These are phyloP conservation scores for Deinandra increscens DNA, from an alignment of 129 eudicot species.

Conservation along the genomic window DNA sequence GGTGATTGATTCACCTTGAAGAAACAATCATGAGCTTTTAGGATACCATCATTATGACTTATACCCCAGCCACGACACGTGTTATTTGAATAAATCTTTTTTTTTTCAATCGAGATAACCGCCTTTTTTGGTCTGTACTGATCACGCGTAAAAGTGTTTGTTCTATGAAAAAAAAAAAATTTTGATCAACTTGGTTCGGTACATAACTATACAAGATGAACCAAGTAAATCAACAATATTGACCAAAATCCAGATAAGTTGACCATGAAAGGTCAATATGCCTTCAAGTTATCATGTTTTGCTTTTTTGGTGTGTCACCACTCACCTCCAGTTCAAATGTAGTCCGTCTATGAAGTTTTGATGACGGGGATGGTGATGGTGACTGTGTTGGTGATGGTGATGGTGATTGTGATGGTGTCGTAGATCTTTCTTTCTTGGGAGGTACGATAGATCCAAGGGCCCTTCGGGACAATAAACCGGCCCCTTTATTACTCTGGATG, in stretches of 20 bases:
- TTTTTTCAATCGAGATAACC: background rate
- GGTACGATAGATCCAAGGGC: constrained; percentile 43
- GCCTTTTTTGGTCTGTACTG: background rate
- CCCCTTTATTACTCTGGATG: constrained; percentile 12
- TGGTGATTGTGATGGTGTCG: constrained; percentile 30
- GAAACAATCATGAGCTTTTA: constrained; percentile 26
- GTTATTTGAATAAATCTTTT: background rate
- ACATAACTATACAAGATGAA: constrained; percentile 21
- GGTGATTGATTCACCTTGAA: background rate
- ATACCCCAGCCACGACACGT: background rate
- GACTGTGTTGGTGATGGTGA: constrained; percentile 27
- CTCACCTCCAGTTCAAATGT: constrained; percentile 7
- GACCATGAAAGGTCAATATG: background rate
- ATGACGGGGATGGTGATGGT: constrained; percentile 25
- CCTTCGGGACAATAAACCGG: constrained; percentile 48
- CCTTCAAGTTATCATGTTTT: constrained; percentile 5
- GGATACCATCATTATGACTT: constrained; percentile 27
- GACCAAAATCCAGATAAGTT: constrained; percentile 2
- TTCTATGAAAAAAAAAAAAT: constrained; percentile 6
- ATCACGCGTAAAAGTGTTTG: background rate
- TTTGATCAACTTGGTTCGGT: constrained; percentile 9
- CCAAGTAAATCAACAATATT: constrained; percentile 13
- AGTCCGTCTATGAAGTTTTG: constrained; percentile 8
- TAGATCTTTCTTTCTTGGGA: constrained; percentile 4
- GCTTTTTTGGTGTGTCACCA: background rate